A percentile compares a stretch with the other conserved stretches of the same genome.
These are phyloP conservation scores for Lactarius sp. DNA, from an alignment of 768 basidiomycete species.

Conservation along the genomic window DNA sequence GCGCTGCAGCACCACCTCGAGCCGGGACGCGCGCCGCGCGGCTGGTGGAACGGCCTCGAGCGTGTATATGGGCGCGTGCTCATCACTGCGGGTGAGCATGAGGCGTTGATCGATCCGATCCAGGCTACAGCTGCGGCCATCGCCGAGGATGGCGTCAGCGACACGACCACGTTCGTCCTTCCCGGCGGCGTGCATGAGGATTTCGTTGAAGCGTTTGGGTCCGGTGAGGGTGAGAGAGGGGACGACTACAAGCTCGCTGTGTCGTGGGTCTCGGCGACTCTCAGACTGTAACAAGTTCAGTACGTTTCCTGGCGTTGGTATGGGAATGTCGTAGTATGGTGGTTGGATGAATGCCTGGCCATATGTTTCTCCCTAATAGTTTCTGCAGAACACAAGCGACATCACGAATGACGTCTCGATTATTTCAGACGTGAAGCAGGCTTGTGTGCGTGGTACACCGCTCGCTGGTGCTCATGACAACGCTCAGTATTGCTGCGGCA, in stretches of 20 bases:
- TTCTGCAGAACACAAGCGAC: no score
- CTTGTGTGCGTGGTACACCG: no score
- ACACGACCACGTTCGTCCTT: not conserved
- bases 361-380: no score
- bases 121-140: not conserved
- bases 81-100: not conserved
- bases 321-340: no score
- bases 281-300: not conserved
- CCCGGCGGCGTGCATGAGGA: slow-evolving; percentile 2
- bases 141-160: not conserved
- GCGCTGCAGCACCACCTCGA: slow-evolving; percentile 3
- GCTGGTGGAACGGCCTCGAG: slow-evolving; percentile 1
- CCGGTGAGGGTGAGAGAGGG: slow-evolving; percentile 4
- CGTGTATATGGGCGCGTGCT: not conserved
- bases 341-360: no score
- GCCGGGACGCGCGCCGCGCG: not conserved
- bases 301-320: no score
- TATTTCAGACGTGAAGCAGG: no score
- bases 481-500: no score
- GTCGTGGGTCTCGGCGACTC: not conserved
- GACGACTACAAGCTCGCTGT: not conserved
- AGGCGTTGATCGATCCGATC: slow-evolving; percentile 4
- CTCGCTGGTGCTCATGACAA: no score
- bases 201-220: not conserved
- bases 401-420: no score